Evolutionary conservation across 176 grass and related monocot genomes (phyloP).

Genomic region (Eragrostis curvula): DNA sequence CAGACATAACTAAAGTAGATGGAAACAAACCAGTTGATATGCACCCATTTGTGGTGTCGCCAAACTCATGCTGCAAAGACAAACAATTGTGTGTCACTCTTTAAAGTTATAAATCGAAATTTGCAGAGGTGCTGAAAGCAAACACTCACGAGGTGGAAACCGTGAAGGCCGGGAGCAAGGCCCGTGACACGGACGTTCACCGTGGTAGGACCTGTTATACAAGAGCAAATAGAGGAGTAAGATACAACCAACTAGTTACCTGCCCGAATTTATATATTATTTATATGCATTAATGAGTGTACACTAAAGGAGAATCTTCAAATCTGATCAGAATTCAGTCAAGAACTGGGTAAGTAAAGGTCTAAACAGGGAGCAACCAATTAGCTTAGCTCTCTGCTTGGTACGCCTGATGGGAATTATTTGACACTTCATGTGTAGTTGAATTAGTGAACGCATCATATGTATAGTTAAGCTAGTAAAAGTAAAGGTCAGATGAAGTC

Average conservation of each 20-base stretch:
- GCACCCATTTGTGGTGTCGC: slow-evolving; percentile 93
- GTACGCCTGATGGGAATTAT: too few relatives aligned
- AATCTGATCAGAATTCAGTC: too few relatives aligned
- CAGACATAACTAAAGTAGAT: neutral
- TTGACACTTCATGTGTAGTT: too few relatives aligned
- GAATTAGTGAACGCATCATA: too few relatives aligned
- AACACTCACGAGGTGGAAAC: slow-evolving; percentile 81
- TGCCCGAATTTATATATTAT: neutral
- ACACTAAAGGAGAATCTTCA: too few relatives aligned
- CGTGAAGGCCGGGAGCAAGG: slow-evolving; percentile 78
- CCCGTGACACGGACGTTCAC: slow-evolving; percentile 77
- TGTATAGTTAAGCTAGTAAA: too few relatives aligned
- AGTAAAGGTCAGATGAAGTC: too few relatives aligned
- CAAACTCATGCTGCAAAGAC: slow-evolving; percentile 77
- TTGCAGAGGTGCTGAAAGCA: neutral
- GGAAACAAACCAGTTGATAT: slow-evolving; percentile 79
- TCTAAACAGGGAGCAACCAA: neutral
- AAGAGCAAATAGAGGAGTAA: slow-evolving; percentile 14
- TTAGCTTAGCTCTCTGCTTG: neutral
- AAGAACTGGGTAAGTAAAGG: too few relatives aligned
- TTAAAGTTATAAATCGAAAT: neutral
- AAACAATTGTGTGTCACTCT: neutral
- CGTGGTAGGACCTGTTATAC: slow-evolving; percentile 70
- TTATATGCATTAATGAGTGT: neutral
- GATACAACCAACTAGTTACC: neutral